Evolutionary conservation across 169 alveolate genomes (phyloP).

Genomic region (Plasmodium vivax): DNA sequence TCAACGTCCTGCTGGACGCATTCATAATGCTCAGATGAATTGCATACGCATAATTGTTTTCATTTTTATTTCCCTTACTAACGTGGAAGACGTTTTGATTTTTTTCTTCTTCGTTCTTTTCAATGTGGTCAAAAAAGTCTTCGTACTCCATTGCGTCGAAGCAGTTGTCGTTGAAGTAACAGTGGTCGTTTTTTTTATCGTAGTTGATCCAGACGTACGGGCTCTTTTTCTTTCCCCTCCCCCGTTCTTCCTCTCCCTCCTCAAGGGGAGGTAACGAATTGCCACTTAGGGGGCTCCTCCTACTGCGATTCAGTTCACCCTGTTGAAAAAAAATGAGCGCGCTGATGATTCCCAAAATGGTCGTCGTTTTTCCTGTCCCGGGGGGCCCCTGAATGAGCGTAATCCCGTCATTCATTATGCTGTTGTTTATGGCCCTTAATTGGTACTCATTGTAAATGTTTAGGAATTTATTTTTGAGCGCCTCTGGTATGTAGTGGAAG

Average conservation of each 20-base stretch:
- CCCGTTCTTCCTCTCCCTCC: background rate
- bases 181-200: constrained; percentile 32
- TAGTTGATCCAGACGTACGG: constrained; percentile 47
- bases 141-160: constrained; percentile 71
- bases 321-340: constrained; percentile 79
- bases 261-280: background rate
- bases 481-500: constrained; percentile 73
- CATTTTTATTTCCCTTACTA: constrained; percentile 12
- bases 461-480: constrained; percentile 75
- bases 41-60: constrained; percentile 35
- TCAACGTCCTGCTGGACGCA: constrained; percentile 29
- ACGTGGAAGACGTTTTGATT: constrained; percentile 5
- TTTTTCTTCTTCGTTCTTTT: background rate
- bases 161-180: constrained; percentile 52
- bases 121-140: constrained; percentile 35
- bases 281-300: background rate
- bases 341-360: constrained; percentile 94
- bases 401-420: constrained; percentile 86
- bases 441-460: constrained; percentile 80
- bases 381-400: constrained; percentile 98
- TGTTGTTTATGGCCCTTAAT: constrained; percentile 81
- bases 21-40: constrained; percentile 69
- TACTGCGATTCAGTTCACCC: background rate
- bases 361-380: constrained; percentile 98
- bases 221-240: constrained; percentile 8